A percentile compares a stretch with the other conserved stretches of the same genome.
Evolutionary conservation across 495 filamentous ascomycete species (phyloP).

Genomic region (Neurospora sp.): DNA sequence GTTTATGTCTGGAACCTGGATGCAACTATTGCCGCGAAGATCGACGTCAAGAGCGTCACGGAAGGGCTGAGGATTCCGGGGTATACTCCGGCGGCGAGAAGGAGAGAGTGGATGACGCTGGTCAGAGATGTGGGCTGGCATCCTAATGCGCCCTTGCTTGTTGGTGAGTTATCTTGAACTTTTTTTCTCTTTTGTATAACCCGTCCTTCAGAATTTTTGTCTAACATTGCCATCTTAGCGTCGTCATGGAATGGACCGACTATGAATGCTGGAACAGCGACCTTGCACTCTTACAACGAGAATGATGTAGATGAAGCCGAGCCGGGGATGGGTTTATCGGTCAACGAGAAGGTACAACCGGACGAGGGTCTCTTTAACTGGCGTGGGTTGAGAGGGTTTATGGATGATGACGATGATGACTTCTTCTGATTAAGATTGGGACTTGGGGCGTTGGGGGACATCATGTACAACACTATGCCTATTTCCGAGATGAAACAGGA

Average conservation of each 20-base stretch:
- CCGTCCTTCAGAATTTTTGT: background rate
- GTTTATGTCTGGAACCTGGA: constrained; percentile 93
- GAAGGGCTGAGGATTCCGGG: constrained; percentile 2
- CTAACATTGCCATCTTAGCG: constrained; percentile 34
- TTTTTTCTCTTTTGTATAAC: background rate
- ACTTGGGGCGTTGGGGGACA: background rate
- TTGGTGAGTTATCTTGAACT: constrained; percentile 45
- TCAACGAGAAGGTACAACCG: constrained; percentile 38
- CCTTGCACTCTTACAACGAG: constrained; percentile 68
- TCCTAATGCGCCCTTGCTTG: constrained; percentile 78
- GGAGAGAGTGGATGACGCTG: constrained; percentile 58
- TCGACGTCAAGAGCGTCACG: constrained; percentile 69
- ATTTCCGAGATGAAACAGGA: background rate
- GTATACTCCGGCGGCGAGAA: background rate
- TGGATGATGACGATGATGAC: background rate
- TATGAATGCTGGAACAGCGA: constrained; percentile 60
- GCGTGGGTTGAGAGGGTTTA: background rate
- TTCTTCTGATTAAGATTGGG: background rate
- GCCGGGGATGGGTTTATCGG: constrained; percentile 46
- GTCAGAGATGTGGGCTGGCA: constrained; percentile 96
- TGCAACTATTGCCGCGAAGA: constrained; percentile 68
- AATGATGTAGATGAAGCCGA: constrained; percentile 54
- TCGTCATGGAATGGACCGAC: constrained; percentile 73
- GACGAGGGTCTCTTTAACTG: background rate
- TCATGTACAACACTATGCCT: background rate